Conservation (phyloP, 805 yeast genomes). For the Candida hispaniensis region DNA sequence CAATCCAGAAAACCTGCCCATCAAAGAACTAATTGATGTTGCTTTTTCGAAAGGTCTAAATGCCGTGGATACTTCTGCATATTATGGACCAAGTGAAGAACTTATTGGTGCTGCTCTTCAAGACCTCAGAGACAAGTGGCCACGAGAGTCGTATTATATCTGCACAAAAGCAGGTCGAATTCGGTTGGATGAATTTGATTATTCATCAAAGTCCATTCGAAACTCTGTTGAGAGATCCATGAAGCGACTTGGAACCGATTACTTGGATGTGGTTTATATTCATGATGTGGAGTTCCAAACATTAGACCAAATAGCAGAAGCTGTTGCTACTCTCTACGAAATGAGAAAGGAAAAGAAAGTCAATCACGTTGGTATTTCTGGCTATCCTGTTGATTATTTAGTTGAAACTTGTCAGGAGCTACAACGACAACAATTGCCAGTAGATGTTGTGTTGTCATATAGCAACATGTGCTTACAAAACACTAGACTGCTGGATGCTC, state of each 20-base stretch:
- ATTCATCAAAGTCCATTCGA: constrained; percentile 48
- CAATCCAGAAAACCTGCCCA: constrained; percentile 52
- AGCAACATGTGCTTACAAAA: constrained; percentile 79
- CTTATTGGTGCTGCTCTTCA: constrained; percentile 59
- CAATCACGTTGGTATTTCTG: constrained; percentile 65
- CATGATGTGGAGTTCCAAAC: constrained; percentile 83
- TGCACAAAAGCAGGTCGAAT: constrained; percentile 85
- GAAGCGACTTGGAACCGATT: constrained; percentile 50
- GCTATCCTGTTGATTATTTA: constrained; percentile 71
- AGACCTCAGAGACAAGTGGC: constrained; percentile 29
- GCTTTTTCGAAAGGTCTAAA: constrained; percentile 61
- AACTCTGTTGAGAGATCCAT: constrained; percentile 57
- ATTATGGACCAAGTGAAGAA: constrained; percentile 80
- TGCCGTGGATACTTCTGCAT: constrained; percentile 87
- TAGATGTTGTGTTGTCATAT: constrained; percentile 72
- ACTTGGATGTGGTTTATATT: constrained; percentile 71
- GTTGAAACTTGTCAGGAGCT: constrained; percentile 38
- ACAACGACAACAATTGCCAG: constrained; percentile 39
- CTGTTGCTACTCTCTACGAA: constrained; percentile 47
- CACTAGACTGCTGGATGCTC: constrained; percentile 42
- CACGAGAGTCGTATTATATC: constrained; percentile 55
- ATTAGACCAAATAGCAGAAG: constrained; percentile 44
- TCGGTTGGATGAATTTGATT: constrained; percentile 60
- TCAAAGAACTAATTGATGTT: constrained; percentile 42
- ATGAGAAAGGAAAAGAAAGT: constrained; percentile 56